Base-by-base conservation (phyloP, 441 rosid genomes). In the Brassica hybrid region DNA sequence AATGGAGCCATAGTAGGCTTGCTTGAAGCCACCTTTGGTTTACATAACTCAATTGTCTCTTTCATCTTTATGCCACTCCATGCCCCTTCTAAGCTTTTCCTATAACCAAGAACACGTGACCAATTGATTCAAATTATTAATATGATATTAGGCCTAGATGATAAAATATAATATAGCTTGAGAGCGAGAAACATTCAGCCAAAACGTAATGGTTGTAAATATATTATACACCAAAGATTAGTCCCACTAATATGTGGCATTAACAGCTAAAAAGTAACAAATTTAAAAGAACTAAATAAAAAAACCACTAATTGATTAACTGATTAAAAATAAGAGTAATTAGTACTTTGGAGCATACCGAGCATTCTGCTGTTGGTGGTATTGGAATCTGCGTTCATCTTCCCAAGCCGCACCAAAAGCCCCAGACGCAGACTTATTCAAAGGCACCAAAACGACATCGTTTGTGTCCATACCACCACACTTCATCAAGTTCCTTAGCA, bases 381-480 rank as follows among this genome's bases (percentile, higher is more conserved):
- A 76, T 54, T 83, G 88, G 72, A 19, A 79, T 69, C 50, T 70
- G 50, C 68, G 76, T 48, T 79, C 82, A 12, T 77, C 87, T 73
- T 81, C 83, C 88, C 87, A 74, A 8, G 72, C 30, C 71, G 76
- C 76, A 23, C 81, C 85, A 18, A 71, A 76, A 67, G 56, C 45
- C 8, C 54, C 67, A 43, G 61, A 43, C 43, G 62, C 56, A 59
- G 79, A 71, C 67, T 65, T 80, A 48, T 80, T 80, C 73, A 80
- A 59, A 58, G 67, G 71, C 57, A 87, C 81, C 16, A 89, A 30
- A 21, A 82, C 90, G 21, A 82, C 75, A 19, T 90, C 90, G 65
- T 87, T 82, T 9, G 88, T 85, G 27, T 84, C 88, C 17, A 70
- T 77, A 57, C 88, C 84, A 9, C 95, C 85, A 45, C 97, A 92